These are phyloP conservation scores for Hypoxylon cercidicola DNA, from an alignment of 495 filamentous ascomycete species.

Conservation along the genomic window DNA sequence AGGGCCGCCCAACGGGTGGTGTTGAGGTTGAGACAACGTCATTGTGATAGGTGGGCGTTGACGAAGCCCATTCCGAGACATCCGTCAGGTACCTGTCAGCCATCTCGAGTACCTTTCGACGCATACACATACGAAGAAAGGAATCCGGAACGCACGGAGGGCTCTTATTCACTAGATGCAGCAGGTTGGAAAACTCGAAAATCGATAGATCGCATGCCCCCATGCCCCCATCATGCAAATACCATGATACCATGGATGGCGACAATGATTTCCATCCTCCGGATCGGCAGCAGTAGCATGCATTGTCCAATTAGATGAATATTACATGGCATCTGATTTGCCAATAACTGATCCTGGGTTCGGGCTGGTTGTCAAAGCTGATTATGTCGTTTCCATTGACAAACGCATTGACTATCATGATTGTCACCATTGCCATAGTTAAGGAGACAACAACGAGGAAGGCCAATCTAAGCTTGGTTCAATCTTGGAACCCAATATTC, in stretches of 20 bases:
- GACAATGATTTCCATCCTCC: neutral
- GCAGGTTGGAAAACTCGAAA: neutral
- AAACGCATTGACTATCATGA: no score
- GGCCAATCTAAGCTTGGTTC: no score
- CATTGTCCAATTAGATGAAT: neutral
- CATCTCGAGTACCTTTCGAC: neutral
- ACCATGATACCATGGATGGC: neutral
- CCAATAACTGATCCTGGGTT: neutral
- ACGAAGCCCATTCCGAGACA: neutral
- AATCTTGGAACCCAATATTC: no score
- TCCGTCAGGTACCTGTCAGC: neutral
- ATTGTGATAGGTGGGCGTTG: slow-evolving; percentile 8
- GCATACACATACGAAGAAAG: neutral
- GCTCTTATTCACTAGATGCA: neutral
- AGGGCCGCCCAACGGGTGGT: slow-evolving; percentile 1
- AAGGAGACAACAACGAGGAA: no score
- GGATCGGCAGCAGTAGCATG: neutral
- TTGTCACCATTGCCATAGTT: no score
- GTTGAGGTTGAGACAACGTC: slow-evolving; percentile 31
- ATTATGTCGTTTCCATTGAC: no score
- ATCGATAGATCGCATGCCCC: neutral
- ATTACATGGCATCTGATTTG: neutral
- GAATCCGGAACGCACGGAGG: neutral
- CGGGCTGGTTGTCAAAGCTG: no score
- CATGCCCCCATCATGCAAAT: neutral